phyloP scores from a whole-genome alignment of 2,329 filamentous ascomycete genomes.

The Zelopaecilomyces penicillatus region DNA sequence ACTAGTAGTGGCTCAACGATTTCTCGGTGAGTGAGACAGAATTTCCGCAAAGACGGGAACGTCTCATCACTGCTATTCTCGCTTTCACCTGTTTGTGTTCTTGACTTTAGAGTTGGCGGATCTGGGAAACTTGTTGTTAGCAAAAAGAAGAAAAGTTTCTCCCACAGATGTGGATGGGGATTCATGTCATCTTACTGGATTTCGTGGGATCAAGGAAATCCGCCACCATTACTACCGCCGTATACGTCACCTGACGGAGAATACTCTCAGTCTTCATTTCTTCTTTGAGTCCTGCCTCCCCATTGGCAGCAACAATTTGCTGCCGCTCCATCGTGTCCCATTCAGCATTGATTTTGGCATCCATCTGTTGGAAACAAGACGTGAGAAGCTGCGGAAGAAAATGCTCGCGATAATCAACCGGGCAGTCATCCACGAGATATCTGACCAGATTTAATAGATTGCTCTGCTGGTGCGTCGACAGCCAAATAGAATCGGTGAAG shows the following conservation, averaged over 20 bases:
- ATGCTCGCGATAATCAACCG: slow-evolving; percentile 62
- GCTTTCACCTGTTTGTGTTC: slow-evolving; percentile 17
- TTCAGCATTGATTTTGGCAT: slow-evolving; percentile 76
- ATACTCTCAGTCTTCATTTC: slow-evolving; percentile 99
- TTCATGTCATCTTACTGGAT: slow-evolving; percentile 41
- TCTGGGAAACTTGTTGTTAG: slow-evolving; percentile 16
- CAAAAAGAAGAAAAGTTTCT: background rate
- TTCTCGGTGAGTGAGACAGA: slow-evolving; percentile 68
- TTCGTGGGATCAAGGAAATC: slow-evolving; percentile 73
- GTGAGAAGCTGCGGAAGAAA: slow-evolving; percentile 82
- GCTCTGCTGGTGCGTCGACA: slow-evolving; percentile 89
- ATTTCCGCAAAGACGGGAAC: slow-evolving; percentile 61
- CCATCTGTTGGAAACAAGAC: slow-evolving; percentile 76
- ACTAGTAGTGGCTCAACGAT: slow-evolving; percentile 83
- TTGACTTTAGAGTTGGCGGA: slow-evolving; percentile 19
- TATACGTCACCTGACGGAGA: slow-evolving; percentile 82
- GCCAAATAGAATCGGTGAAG: slow-evolving; percentile 69
- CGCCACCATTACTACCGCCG: slow-evolving; percentile 84
- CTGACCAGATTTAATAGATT: slow-evolving; percentile 85
- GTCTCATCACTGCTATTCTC: slow-evolving; percentile 25
- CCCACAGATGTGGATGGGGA: no score
- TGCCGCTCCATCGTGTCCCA: slow-evolving; percentile 70
- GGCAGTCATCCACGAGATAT: slow-evolving; percentile 87
- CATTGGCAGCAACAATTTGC: slow-evolving; percentile 54
- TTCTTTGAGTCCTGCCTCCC: slow-evolving; percentile 71